These are phyloP conservation scores for Apiotrichum montevideense DNA, from an alignment of 1,284 basidiomycete species.

Conservation along the genomic window DNA sequence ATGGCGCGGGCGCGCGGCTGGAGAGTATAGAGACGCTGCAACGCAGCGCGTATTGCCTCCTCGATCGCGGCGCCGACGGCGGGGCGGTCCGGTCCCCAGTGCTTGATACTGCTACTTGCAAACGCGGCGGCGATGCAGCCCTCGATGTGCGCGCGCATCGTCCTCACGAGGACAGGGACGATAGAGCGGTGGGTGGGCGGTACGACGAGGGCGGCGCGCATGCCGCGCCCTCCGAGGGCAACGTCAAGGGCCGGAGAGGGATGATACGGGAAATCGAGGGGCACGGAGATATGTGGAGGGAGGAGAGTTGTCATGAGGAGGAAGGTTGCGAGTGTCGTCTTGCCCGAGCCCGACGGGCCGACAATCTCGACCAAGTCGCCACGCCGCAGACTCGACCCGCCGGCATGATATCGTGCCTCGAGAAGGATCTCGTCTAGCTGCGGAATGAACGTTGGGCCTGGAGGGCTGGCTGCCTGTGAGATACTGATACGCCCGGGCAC, in stretches of 20 bases:
- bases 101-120: background rate
- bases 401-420: constrained; percentile 24
- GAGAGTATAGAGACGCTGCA: background rate
- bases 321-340: constrained; percentile 20
- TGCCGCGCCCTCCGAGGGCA: constrained; percentile 29
- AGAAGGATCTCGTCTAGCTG: constrained; percentile 33
- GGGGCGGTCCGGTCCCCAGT: background rate
- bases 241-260: constrained; percentile 6
- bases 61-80: constrained; percentile 9
- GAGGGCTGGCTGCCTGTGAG: constrained; percentile 30
- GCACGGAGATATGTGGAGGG: constrained; percentile 13
- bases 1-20: constrained; percentile 1
- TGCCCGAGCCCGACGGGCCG: constrained; percentile 41
- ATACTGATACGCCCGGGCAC: background rate
- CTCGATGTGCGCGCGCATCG: constrained; percentile 28
- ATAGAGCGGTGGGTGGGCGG: constrained; percentile 25
- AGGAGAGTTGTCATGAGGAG: constrained; percentile 34
- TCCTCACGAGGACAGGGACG: constrained; percentile 13
- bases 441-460: constrained; percentile 39
- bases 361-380: constrained; percentile 44
- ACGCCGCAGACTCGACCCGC: constrained; percentile 33
- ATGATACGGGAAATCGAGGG: constrained; percentile 5
- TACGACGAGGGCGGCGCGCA: constrained; percentile 25
- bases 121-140: constrained; percentile 5
- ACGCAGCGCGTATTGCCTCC: constrained; percentile 1